These are phyloP conservation scores for Trebouxia sp. DNA, from an alignment of 139 green algal species.

Conservation along the genomic window DNA sequence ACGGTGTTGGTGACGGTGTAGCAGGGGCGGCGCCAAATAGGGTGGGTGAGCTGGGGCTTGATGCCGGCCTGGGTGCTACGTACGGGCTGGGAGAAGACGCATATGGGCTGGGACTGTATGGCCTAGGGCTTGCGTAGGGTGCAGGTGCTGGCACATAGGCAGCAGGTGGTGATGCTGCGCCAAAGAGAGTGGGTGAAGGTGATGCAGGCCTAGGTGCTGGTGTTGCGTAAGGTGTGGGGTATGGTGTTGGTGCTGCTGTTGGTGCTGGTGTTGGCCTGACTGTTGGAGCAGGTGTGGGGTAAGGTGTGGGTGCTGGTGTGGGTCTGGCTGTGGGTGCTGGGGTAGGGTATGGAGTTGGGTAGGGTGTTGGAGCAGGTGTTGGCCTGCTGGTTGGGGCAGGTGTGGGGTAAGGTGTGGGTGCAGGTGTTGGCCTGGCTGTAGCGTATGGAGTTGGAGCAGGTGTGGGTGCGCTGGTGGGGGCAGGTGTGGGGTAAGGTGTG, in stretches of 20 bases:
- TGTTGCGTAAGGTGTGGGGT: not conserved
- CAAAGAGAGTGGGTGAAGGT: not conserved
- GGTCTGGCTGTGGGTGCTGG: not conserved
- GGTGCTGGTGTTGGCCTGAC: too few relatives aligned
- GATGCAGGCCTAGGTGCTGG: not conserved
- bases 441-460: too few relatives aligned
- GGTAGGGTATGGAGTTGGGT: not conserved
- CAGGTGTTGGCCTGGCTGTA: not conserved
- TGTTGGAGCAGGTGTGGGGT: too few relatives aligned
- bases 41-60: not conserved
- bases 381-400: too few relatives aligned
- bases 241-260: too few relatives aligned
- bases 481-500: not conserved
- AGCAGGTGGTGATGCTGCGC: not conserved
- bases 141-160: not conserved
- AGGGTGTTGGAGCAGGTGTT: too few relatives aligned
- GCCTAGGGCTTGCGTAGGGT: not conserved
- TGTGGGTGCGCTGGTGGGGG: not conserved
- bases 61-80: not conserved
- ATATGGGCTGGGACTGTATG: conserved; percentile 14
- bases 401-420: not conserved
- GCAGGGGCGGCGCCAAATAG: not conserved
- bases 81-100: not conserved
- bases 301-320: not conserved
- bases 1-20: not conserved